These are phyloP conservation scores for Arabidopsis lyrata DNA, from an alignment of 441 rosid genomes.

Conservation along the genomic window DNA sequence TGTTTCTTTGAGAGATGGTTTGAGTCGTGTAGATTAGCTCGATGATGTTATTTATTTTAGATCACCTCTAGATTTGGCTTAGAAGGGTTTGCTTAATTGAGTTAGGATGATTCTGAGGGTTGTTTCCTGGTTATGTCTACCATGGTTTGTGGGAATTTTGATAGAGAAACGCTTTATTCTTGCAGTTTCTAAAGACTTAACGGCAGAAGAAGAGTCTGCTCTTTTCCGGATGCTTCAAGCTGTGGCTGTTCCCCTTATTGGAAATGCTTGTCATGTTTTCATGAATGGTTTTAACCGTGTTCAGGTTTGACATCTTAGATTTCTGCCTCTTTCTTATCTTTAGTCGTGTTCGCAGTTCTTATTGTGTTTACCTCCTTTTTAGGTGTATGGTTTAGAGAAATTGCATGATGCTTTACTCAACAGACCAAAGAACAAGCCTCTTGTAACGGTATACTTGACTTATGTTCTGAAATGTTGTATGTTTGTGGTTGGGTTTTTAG, in stretches of 20 bases:
- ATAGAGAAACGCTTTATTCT: neutral
- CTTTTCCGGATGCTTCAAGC: conserved; percentile 76
- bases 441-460: conserved; percentile 68
- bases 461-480: neutral
- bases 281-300: conserved; percentile 95
- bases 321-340: neutral
- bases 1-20: neutral
- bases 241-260: conserved; percentile 86
- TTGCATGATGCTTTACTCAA: conserved; percentile 81
- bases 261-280: conserved; percentile 92
- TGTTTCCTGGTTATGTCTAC: neutral
- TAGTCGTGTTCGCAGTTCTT: neutral
- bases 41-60: neutral
- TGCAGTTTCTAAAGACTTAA: conserved; percentile 75
- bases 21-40: neutral
- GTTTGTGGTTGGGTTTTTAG: conserved; percentile 21
- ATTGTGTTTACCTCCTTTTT: conserved; percentile 19
- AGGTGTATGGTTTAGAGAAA: conserved; percentile 93
- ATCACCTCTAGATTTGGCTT: neutral
- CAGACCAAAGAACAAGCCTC: conserved; percentile 77
- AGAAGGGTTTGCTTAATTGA: neutral
- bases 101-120: neutral
- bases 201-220: conserved; percentile 74
- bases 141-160: neutral
- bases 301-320: conserved; percentile 55